Evolutionary conservation across 192 early-diverging fungal species (phyloP).

Genomic region (Phycomyces nitens): DNA sequence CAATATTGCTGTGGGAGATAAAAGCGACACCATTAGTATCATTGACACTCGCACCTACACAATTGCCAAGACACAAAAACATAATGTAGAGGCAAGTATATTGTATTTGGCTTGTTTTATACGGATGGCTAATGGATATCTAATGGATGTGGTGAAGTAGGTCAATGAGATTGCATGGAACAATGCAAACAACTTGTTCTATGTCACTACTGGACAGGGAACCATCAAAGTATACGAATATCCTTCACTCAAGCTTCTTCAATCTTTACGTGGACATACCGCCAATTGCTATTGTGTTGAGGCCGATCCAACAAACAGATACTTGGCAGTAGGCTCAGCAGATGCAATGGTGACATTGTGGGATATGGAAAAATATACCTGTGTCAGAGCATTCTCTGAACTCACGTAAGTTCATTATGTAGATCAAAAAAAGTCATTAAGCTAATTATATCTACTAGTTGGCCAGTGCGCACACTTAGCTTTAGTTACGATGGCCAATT

Average conservation of each 20-base stretch:
- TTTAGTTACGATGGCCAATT: constrained; percentile 79
- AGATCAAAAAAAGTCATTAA: background rate
- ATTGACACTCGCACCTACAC: constrained; percentile 61
- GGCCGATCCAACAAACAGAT: constrained; percentile 73
- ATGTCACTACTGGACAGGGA: constrained; percentile 74
- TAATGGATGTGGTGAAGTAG: constrained; percentile 11
- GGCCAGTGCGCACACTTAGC: constrained; percentile 73
- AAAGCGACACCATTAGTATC: constrained; percentile 75
- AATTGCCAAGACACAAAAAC: constrained; percentile 40
- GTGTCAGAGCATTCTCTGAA: constrained; percentile 63
- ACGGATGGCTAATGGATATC: no score
- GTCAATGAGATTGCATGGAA: constrained; percentile 87
- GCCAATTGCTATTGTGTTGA: constrained; percentile 80
- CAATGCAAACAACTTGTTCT: constrained; percentile 65
- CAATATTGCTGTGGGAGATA: constrained; percentile 78
- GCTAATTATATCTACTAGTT: constrained; percentile 35
- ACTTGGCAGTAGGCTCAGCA: constrained; percentile 74
- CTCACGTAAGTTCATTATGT: constrained; percentile 51
- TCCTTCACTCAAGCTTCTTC: constrained; percentile 53
- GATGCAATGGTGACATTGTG: constrained; percentile 74
- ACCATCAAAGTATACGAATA: constrained; percentile 66
- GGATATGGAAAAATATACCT: constrained; percentile 65
- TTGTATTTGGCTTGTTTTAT: background rate
- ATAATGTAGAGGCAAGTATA: constrained; percentile 46
- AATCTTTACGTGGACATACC: constrained; percentile 65